A percentile compares a stretch with the other conserved stretches of the same genome.
These are phyloP conservation scores for Erodium maritimum DNA, from an alignment of 345 rosid genomes.

Conservation along the genomic window DNA sequence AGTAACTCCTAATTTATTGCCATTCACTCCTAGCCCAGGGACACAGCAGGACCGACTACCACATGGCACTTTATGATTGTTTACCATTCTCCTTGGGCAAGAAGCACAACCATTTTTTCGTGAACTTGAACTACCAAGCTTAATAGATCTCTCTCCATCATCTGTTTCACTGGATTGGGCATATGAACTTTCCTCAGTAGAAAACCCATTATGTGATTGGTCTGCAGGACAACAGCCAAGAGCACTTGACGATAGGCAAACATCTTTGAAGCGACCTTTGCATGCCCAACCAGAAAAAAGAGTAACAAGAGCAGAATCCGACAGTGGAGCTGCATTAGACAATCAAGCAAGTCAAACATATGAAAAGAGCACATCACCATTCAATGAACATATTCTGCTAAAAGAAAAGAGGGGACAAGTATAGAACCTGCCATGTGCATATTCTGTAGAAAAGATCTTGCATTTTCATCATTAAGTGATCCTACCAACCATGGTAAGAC, in stretches of 20 bases:
- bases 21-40: slow-evolving; percentile 73
- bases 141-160: slow-evolving; percentile 31
- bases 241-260: slow-evolving; percentile 52
- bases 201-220: slow-evolving; percentile 21
- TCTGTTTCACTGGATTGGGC: slow-evolving; percentile 34
- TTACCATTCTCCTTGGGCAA: slow-evolving; percentile 16
- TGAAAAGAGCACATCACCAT: background rate
- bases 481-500: slow-evolving; percentile 84
- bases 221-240: slow-evolving; percentile 37
- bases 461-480: slow-evolving; percentile 56
- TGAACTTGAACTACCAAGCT: slow-evolving; percentile 28
- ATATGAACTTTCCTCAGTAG: slow-evolving; percentile 40
- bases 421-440: slow-evolving; percentile 65
- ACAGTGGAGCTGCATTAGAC: slow-evolving; percentile 41
- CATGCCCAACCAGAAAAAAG: slow-evolving; percentile 96
- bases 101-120: slow-evolving; percentile 17
- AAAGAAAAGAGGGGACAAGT: too few species aligned
- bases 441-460: slow-evolving; percentile 54
- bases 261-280: slow-evolving; percentile 58
- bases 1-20: slow-evolving; percentile 50
- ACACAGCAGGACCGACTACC: slow-evolving; percentile 57
- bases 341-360: background rate
- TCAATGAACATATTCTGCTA: too few species aligned
- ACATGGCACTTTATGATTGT: slow-evolving; percentile 24
- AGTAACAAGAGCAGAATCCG: slow-evolving; percentile 58